Conservation (phyloP, 352 stramenopile species). For the Phytopythium oedochilum region DNA sequence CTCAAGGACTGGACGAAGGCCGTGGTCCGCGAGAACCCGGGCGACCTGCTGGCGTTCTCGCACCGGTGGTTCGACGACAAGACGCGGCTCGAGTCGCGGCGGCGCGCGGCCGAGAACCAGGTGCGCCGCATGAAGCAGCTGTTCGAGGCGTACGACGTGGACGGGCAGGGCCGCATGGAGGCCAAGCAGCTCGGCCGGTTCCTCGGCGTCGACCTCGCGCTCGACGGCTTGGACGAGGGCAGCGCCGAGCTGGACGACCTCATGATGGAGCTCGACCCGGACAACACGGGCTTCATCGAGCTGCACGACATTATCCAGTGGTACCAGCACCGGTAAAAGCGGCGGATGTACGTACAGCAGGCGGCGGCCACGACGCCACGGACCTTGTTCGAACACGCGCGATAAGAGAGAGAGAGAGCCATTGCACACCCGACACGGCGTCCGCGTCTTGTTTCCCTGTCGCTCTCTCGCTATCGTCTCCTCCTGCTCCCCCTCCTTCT, state of each 20-base stretch:
- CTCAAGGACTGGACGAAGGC: slow-evolving; percentile 92
- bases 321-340: slow-evolving; percentile 52
- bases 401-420: no score
- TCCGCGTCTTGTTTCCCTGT: background rate
- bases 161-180: slow-evolving; percentile 77
- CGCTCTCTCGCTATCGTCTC: background rate
- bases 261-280: slow-evolving; percentile 55
- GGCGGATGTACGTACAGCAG: no score
- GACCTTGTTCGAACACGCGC: background rate
- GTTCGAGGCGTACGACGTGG: slow-evolving; percentile 79
- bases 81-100: slow-evolving; percentile 45
- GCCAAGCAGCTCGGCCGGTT: slow-evolving; percentile 66
- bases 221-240: slow-evolving; percentile 51
- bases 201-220: slow-evolving; percentile 53
- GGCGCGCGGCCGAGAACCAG: slow-evolving; percentile 60
- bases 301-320: slow-evolving; percentile 81
- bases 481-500: background rate
- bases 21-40: slow-evolving; percentile 75
- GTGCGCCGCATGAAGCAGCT: slow-evolving; percentile 63
- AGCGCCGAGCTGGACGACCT: slow-evolving; percentile 54
- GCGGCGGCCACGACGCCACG: background rate
- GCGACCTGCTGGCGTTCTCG: slow-evolving; percentile 79
- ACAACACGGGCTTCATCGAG: slow-evolving; percentile 81
- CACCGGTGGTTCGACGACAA: slow-evolving; percentile 86
- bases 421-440: background rate